Base-by-base conservation (phyloP, 192 early-diverging fungal species). In the Umbelopsis sp. region DNA sequence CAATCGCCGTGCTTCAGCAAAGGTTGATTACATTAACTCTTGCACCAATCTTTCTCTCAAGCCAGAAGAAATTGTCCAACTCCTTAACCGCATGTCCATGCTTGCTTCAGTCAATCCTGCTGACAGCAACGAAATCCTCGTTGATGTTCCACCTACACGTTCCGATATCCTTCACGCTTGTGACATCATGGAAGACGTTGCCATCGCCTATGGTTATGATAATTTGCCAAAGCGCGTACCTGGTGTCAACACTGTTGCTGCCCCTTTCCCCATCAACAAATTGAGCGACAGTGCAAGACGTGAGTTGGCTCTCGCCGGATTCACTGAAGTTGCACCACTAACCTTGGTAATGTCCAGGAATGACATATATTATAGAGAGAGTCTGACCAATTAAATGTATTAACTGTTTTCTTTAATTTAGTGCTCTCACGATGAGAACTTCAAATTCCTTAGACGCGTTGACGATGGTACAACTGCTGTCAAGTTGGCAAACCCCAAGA, bases 361-460 rank as follows among this genome's bases (percentile, higher is more conserved):
- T 76, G 31, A 34, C 8, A 32, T 69, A 16, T 44, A 17, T 2
- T 17, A 20, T 62, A 16, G 9, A 26, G 24, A 52, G 25, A 65
- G 38, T 0, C 12, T 41, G 38, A 41, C 12, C 38, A 11, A 41
- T 11, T 11, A 0, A 41, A 41, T 8, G 12, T 41, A 11, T 41
- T 51, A 67, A 70, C 14, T 51, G 45, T 38, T 65, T 68, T 72
- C 52, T 52, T 43, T 74, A 26, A 47, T 22, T 56, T 82, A 94
- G 88, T 99, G 98, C 85, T 98, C 97, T 51, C 94, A 96, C 70
- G 94, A 98, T 71, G 97, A 99, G 77, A 98, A 96, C 88, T 99
- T 96, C 77, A 86, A 86, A 36, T 91, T 85, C 84, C 85, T 99
- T 69, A 91, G 93, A 36, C 89, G 89, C 72, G 78, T 75, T n/a